These are phyloP conservation scores for Talaromyces proteolyticus DNA, from an alignment of 495 filamentous ascomycete genomes.

Conservation along the genomic window DNA sequence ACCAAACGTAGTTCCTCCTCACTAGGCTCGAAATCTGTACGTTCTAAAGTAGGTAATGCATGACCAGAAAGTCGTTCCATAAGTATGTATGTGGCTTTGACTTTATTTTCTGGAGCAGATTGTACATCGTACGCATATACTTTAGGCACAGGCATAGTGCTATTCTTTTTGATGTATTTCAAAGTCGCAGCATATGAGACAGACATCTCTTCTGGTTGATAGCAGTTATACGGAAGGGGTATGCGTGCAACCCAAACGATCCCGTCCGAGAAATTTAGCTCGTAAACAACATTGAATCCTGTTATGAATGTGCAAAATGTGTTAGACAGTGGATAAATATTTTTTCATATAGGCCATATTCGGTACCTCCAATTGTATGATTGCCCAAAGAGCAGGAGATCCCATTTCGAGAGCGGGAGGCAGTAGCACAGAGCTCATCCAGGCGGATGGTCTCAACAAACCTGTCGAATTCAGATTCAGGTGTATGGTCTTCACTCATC, in stretches of 20 bases:
- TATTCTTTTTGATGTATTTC: neutral
- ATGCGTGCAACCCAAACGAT: neutral
- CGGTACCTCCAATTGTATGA: neutral
- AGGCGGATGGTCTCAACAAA: neutral
- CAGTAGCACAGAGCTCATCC: neutral
- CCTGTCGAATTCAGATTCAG: constrained; percentile 14
- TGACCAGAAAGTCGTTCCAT: neutral
- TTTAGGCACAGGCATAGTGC: neutral
- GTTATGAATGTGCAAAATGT: neutral
- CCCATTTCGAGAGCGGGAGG: neutral
- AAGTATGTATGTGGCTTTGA: neutral
- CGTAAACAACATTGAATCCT: neutral
- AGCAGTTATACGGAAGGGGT: neutral
- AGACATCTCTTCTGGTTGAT: neutral
- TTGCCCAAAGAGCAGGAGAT: neutral
- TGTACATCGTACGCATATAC: neutral
- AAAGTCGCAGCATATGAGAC: neutral
- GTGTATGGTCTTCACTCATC: no score
- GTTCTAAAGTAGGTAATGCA: neutral
- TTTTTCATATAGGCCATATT: neutral
- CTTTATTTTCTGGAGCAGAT: neutral
- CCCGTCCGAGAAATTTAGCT: neutral
- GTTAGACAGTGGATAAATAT: neutral
- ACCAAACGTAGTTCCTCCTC: neutral
- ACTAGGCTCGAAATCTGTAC: neutral